These are phyloP conservation scores for Metschnikowia dekortorum DNA, from an alignment of 805 yeast species.

Conservation along the genomic window DNA sequence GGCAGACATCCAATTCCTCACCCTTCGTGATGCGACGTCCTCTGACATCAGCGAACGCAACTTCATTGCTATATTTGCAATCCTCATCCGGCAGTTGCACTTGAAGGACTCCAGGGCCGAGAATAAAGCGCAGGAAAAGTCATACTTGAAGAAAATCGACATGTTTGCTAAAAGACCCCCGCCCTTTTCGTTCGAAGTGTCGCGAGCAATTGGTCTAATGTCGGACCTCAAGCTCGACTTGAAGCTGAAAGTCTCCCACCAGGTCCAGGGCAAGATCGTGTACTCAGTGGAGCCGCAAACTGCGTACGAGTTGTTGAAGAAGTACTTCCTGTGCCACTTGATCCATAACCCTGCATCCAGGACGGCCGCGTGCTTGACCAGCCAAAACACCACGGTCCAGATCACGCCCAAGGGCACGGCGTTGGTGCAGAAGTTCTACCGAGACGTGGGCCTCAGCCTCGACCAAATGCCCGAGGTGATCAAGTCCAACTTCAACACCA, in stretches of 20 bases:
- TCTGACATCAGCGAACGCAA: constrained; percentile 45
- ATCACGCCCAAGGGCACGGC: constrained; percentile 92
- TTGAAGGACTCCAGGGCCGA: constrained; percentile 14
- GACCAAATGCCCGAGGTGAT: constrained; percentile 43
- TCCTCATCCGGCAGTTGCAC: constrained; percentile 39
- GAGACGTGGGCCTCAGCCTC: constrained; percentile 47
- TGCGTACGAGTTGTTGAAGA: constrained; percentile 40
- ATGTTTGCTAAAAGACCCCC: constrained; percentile 21
- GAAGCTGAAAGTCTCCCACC: constrained; percentile 29
- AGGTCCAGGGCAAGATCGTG: constrained; percentile 50
- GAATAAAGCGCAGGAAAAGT: not conserved
- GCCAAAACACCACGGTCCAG: constrained; percentile 47
- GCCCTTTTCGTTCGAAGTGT: constrained; percentile 51
- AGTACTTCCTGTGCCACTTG: constrained; percentile 57
- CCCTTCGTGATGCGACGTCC: constrained; percentile 3
- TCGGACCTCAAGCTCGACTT: constrained; percentile 43
- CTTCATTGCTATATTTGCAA: constrained; percentile 55
- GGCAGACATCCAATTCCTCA: not conserved
- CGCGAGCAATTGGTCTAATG: constrained; percentile 53
- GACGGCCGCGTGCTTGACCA: constrained; percentile 48
- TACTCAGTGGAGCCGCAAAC: constrained; percentile 50
- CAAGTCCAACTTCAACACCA: constrained; percentile 58
- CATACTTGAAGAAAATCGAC: not conserved
- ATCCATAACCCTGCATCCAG: constrained; percentile 74
- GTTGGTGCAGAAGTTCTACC: constrained; percentile 56